These are phyloP conservation scores for Leonotis leonurus DNA, from an alignment of 257 asterid genomes.

Conservation along the genomic window DNA sequence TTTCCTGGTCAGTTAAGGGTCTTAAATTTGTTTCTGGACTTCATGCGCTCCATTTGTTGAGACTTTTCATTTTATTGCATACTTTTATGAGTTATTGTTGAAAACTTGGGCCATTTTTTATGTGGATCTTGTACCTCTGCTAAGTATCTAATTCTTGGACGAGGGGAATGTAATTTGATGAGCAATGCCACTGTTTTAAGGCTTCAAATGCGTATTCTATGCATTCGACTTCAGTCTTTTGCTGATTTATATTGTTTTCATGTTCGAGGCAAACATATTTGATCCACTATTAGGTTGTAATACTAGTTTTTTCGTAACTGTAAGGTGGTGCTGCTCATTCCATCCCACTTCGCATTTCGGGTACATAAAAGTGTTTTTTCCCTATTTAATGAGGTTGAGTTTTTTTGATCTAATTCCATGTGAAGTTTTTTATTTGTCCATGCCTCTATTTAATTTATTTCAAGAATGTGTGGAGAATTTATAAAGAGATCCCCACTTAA, in stretches of 20 bases:
- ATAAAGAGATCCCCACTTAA: background rate
- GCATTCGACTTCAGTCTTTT: background rate
- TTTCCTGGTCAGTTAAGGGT: background rate
- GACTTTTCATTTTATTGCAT: background rate
- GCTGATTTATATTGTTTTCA: background rate
- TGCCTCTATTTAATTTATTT: background rate
- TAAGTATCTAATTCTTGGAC: background rate
- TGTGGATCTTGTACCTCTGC: constrained; percentile 16
- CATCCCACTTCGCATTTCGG: too few relatives aligned
- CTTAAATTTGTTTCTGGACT: background rate
- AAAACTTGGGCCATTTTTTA: background rate
- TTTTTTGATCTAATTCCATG: constrained; percentile 2
- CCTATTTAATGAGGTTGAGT: background rate
- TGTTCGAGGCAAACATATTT: background rate
- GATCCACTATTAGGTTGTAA: background rate
- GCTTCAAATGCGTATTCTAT: constrained; percentile 4
- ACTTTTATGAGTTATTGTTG: background rate
- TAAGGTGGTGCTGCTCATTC: background rate
- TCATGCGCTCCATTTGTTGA: background rate
- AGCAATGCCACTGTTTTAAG: background rate
- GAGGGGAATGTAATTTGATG: constrained; percentile 5
- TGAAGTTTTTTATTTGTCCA: background rate
- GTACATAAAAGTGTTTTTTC: background rate
- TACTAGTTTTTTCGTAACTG: background rate
- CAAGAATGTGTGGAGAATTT: background rate